phyloP scores from a whole-genome alignment of 352 stramenopile species.

The Phytopythium sindhum region DNA sequence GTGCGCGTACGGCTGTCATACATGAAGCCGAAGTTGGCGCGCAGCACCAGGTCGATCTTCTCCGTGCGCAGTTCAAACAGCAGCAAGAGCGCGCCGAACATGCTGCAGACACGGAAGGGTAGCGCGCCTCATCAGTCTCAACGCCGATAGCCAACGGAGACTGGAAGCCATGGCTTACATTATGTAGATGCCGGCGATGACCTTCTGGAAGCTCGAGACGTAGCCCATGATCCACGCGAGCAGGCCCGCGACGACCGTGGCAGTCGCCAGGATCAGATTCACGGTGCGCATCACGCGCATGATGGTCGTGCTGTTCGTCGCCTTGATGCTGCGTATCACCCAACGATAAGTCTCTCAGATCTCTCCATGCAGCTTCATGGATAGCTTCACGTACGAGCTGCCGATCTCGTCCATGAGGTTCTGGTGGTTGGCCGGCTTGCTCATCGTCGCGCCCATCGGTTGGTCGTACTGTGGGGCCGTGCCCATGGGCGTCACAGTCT shows the following conservation, averaged over 20 bases:
- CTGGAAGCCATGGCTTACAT: slow-evolving; percentile 43
- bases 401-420: slow-evolving; percentile 88
- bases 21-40: slow-evolving; percentile 89
- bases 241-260: slow-evolving; percentile 65
- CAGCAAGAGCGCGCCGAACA: slow-evolving; percentile 77
- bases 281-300: slow-evolving; percentile 73
- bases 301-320: slow-evolving; percentile 80
- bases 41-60: slow-evolving; percentile 74
- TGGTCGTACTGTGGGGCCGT: slow-evolving; percentile 14
- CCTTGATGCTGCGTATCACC: slow-evolving; percentile 55
- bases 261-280: slow-evolving; percentile 73
- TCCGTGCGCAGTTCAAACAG: slow-evolving; percentile 84
- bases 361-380: not conserved
- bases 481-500: slow-evolving; percentile 26
- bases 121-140: not conserved
- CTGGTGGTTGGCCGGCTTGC: slow-evolving; percentile 18
- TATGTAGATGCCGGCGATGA: slow-evolving; percentile 86
- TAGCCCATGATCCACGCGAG: slow-evolving; percentile 80
- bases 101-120: slow-evolving; percentile 22
- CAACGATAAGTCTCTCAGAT: too few relatives aligned
- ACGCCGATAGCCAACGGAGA: not conserved
- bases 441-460: slow-evolving; percentile 14
- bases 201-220: slow-evolving; percentile 74
- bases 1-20: slow-evolving; percentile 88
- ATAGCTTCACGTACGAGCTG: slow-evolving; percentile 28